Evolutionary conservation across 1,284 basidiomycete genomes (phyloP), one percentile per base, ranked within the genome.

Genomic region (Cryptococcus jaspeensis): DNA sequence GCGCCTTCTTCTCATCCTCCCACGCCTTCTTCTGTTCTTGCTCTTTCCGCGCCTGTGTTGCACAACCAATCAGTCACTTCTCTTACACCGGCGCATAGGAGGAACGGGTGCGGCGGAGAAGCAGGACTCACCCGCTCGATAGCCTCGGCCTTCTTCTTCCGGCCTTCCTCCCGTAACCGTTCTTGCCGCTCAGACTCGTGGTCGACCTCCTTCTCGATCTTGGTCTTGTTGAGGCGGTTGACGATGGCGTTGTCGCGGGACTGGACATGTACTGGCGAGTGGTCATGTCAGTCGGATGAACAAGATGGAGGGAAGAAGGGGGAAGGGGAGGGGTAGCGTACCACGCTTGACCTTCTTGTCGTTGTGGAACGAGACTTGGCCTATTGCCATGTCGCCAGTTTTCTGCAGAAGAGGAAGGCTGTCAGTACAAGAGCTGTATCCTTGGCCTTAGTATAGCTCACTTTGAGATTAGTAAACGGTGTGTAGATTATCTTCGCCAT

Each of bases 221-320:
- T 97, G 13, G 94, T 97, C 80, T 98, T 99, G 79, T 94, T 95
- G 46, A 99, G 79, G 18, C 95, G 84, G 70, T 98, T 98, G 25
- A 99, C 89, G 55, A 97, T 90, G 2, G 82, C 75, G 69, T 98
- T 99, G 63, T 96, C 89, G 40, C 93, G 85, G 55, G 86, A 86
- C 1, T 82, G 72, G 11, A 98, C 81, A 70, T 95, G 84, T 5
- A 92, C 89, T 86, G 69, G 28, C 9, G 28, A 6, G 22, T 5
- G 16, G 44, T 28, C 44, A 16, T 25, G 39, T 22, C 20, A 32
- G 22, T 39, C 35, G 42, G 15, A 12, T n/a, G 37, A 16, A 28
- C 20, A 38, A 22, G 47, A 32, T 38, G 37, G 15, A 37, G 37
- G 23, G 8, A 36, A 16, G 7, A 25, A 9, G 16, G 35, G 25